Evolutionary conservation across 78 protist species (phyloP), one percentile per base, ranked within the genome.

Genomic region (Tieghemostelium lacteum): DNA sequence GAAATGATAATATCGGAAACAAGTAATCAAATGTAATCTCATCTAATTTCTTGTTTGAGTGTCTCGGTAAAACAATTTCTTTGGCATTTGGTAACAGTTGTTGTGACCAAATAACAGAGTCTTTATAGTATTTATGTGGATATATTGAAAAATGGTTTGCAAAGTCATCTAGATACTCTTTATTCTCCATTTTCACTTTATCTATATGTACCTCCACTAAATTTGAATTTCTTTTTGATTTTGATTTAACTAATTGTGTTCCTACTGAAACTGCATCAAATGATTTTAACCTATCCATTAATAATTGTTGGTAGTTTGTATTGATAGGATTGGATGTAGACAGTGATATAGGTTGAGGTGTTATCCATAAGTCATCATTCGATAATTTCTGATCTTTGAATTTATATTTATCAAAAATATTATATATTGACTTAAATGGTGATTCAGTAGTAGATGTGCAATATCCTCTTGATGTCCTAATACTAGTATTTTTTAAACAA

Each of bases 391-490:
- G 33, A 26, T 71, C 33, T 33, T 33, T 31, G 20, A 71, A 71
- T 33, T 52, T 42, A 50, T 71, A 71, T 33, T 71, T 71, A 50
- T 71, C 24, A 71, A 71, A 71, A 50, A 33, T 71, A n/a, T 71
- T 45, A 52, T 42, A 71, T 42, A 71, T 20, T 24, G 77, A 71
- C 10, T 45, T 45, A 45, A 45, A 45, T n/a, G n/a, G n/a, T n/a
- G n/a, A n/a, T n/a, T n/a, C n/a, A n/a, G n/a, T n/a, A n/a, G n/a
- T n/a, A n/a, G n/a, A n/a, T n/a, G n/a, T n/a, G n/a, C n/a, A n/a
- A n/a, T n/a, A n/a, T n/a, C n/a, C n/a, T n/a, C n/a, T n/a, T n/a
- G n/a, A n/a, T n/a, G n/a, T n/a, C n/a, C n/a, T n/a, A n/a, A n/a
- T n/a, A n/a, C n/a, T n/a, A n/a, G n/a, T n/a, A n/a, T n/a, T n/a